A percentile compares a stretch with the other conserved stretches of the same genome.
These are phyloP conservation scores for Ceriops tagal DNA, from an alignment of 345 rosid genomes.

Conservation along the genomic window DNA sequence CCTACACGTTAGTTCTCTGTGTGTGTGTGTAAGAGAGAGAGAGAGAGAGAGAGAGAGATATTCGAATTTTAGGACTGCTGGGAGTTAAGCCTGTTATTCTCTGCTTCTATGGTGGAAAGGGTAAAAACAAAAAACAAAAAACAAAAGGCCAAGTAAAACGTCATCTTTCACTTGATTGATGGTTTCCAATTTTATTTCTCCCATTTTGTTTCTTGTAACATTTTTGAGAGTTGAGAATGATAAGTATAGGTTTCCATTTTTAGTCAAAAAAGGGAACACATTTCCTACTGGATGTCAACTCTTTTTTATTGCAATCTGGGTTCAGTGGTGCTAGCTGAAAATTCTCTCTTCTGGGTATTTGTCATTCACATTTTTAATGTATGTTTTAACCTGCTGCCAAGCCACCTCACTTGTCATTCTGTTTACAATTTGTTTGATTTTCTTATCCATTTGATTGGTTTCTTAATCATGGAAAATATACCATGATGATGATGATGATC, in stretches of 20 bases:
- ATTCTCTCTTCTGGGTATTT: too few relatives aligned
- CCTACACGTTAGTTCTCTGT: background rate
- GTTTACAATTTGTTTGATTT: too few relatives aligned
- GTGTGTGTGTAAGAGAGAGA: background rate
- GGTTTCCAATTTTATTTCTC: background rate
- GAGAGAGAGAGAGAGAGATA: background rate
- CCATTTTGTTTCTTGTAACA: background rate
- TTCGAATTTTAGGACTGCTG: background rate
- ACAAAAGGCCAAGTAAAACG: slow-evolving; percentile 5
- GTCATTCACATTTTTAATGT: too few relatives aligned
- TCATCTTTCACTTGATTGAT: slow-evolving; percentile 1
- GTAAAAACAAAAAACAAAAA: slow-evolving; percentile 6
- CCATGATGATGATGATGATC: background rate
- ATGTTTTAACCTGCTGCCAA: too few relatives aligned
- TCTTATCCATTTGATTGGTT: too few relatives aligned
- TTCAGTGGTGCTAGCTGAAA: background rate
- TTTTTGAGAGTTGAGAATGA: background rate
- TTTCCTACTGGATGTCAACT: background rate
- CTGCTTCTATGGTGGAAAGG: slow-evolving; percentile 4
- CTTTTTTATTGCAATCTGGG: background rate
- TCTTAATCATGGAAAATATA: background rate
- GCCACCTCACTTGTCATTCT: too few relatives aligned
- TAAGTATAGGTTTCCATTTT: background rate
- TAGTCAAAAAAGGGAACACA: background rate
- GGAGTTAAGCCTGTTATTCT: slow-evolving; percentile 13